phyloP scores from a whole-genome alignment of 1,139 yeast genomes.

The Candida albicans region DNA sequence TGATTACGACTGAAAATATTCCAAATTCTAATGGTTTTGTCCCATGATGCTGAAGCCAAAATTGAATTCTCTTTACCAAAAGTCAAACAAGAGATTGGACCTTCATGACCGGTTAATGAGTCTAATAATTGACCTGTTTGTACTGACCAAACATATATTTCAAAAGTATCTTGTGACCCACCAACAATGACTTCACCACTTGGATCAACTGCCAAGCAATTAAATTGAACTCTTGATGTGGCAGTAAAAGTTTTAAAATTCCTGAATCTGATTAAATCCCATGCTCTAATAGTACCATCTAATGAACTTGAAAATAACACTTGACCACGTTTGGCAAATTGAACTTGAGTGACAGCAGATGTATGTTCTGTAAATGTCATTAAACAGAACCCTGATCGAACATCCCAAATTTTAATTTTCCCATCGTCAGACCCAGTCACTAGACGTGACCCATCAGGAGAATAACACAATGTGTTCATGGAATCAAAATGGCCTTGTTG shows the following conservation, averaged over 20 bases:
- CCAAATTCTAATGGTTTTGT: constrained; percentile 91
- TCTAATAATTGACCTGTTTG: constrained; percentile 93
- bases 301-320: constrained; percentile 87
- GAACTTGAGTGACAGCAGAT: constrained; percentile 84
- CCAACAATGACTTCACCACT: constrained; percentile 97
- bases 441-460: constrained; percentile 92
- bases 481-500: constrained; percentile 98
- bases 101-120: constrained; percentile 88
- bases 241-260: constrained; percentile 95
- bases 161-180: constrained; percentile 87
- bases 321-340: constrained; percentile 84
- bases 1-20: constrained; percentile 82
- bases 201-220: constrained; percentile 90
- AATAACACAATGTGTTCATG: constrained; percentile 77
- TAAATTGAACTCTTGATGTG: constrained; percentile 82
- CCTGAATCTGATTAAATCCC: constrained; percentile 91
- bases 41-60: constrained; percentile 96
- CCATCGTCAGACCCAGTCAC: constrained; percentile 98
- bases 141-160: constrained; percentile 94
- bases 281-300: constrained; percentile 97
- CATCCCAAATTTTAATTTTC: constrained; percentile 94
- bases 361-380: constrained; percentile 91
- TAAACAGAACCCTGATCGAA: constrained; percentile 86
- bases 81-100: constrained; percentile 86
- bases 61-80: constrained; percentile 80